Evolutionary conservation across 345 rosid genomes (phyloP), one percentile per base, ranked within the genome.

Genomic region (Xanthoceras sorbifolium): DNA sequence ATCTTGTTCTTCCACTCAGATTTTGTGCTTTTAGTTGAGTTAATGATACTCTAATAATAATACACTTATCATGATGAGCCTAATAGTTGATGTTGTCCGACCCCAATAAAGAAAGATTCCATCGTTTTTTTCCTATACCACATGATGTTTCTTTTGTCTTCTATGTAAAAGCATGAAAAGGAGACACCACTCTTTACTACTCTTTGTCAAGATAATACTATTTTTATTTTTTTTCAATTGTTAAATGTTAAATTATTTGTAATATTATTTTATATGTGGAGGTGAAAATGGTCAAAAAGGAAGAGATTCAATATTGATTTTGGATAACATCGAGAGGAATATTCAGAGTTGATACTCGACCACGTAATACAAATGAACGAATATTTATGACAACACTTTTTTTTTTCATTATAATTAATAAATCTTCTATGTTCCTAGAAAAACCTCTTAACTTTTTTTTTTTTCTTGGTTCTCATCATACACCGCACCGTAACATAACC

Each of bases 291-390:
- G 26, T 15, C 52, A 32, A 48, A 14, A 31, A 69, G 9, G 22
- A 32, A 68, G 23, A 46, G 59, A 14, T 4, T 69, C 60, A 67
- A 26, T 3, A 69, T 1, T 26, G 36, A 28, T 14, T 17, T 46
- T 28, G 38, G 73, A 52, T 70, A 18, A 29, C 28, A 70, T 70
- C 73, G 34, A 20, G 52, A 15, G 67, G 67, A 38, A 72, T 60
- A 72, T 72, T 55, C 75, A 59, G 44, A 23, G 12, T 12, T 38
- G 17, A 36, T 69, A 15, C 62, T 8, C 3, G 2, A 15, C 11
- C 36, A 25, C 8, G 7, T 12, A 42, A 68, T 12, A 25, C 20
- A 9, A 10, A 1, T 15, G 25, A 17, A 9, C 26, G 25, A 64
- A 64, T 64, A 7, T 34, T 32, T 2, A 31, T 44, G n/a, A 15